Base-by-base conservation (phyloP, 257 asterid genomes). In the Capsicum pubescens region DNA sequence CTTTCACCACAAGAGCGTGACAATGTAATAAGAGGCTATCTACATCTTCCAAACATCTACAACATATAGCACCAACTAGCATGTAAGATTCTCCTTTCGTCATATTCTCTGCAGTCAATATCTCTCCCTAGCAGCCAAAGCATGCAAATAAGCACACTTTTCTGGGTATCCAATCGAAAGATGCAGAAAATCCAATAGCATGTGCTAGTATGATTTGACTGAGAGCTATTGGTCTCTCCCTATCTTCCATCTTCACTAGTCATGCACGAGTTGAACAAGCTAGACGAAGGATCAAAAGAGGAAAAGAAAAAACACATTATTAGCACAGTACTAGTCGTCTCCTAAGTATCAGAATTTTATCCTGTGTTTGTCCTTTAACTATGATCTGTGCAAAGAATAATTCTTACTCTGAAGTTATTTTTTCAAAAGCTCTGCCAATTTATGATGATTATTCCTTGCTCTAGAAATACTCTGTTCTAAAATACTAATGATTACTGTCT, bases 401-500 rank as follows among this genome's bases (percentile, higher is more conserved):
- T 71, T 71, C 79, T 46, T 71, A 77, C 42, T 52, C 81, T 1
- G 61, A 52, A 77, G 46, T 52, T 54, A 13, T 12, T 39, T 76
- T 76, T 72, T 76, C 3, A 52, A 32, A 39, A 36, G 8, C 3
- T 72, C 39, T 12, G 63, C 81, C 46, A 76, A 13, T 26, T 50
- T 52, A 21, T 52, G 21, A 21, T 76, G 60, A 76, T 52, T 50
- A 76, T 76, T 76, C 61, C 42, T 74, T 72, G 56, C 60, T 74
- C 60, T 74, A n/a, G 19, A 26, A 52, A 26, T 74, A 74, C 57
- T 21, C 21, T 74, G 21, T 50, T 74, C 61, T 26, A 14, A 76
- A 54, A 26, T 77, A 26, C 32, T 54, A 77, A 77, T 54, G 46
- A 77, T 77, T 54, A 54, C 64, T 32, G 26, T 54, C 64, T 52